Evolutionary conservation across 805 yeast species (phyloP), one percentile per base, ranked within the genome.

Genomic region (Wickerhamiella cacticola): DNA sequence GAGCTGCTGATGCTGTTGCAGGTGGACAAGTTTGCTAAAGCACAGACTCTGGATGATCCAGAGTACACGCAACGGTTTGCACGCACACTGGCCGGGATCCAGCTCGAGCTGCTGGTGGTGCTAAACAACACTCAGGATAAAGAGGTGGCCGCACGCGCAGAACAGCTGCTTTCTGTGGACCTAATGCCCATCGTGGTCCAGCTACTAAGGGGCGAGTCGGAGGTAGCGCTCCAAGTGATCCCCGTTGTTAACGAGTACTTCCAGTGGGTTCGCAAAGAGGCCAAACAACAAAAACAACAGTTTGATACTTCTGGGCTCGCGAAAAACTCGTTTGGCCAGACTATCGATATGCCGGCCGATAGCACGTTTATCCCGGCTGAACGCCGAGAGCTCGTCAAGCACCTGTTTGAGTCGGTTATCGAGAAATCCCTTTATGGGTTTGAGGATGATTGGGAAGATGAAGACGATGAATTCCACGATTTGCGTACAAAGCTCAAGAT

Each of bases 141-240:
- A 5, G 43, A 41, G 6, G 56, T 55, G 13, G 42, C 63, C 68
- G 40, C 63, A 61, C 45, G 48, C 12, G 59, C 62, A 5, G 68
- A 66, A 46, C 68, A 66, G 39, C 73, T 77, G 55, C 68, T 84
- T 16, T n/a, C n/a, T 18, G 62, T 78, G 24, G 74, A 75, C 49
- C 68, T 83, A 16, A 75, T 85, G 69, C 96, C 96, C 19, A 69
- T 78, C 25, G 69, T 82, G 6, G 71, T 89, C 50, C 72, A 71
- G 50, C 84, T 81, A 54, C 71, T 92, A 60, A 82, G 86, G 61
- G 94, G 81, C 53, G 87, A 80, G 59, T 97, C 92, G 63, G 96
- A 92, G 55, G 80, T 89, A 12, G 77, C 94, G 1, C 70, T 74
- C 33, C 94, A 85, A 62, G 82, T 86, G 15, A 82, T 89, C 59